Evolutionary conservation across 2,329 filamentous ascomycete species (phyloP).

Genomic region (Botrytis elliptica): DNA sequence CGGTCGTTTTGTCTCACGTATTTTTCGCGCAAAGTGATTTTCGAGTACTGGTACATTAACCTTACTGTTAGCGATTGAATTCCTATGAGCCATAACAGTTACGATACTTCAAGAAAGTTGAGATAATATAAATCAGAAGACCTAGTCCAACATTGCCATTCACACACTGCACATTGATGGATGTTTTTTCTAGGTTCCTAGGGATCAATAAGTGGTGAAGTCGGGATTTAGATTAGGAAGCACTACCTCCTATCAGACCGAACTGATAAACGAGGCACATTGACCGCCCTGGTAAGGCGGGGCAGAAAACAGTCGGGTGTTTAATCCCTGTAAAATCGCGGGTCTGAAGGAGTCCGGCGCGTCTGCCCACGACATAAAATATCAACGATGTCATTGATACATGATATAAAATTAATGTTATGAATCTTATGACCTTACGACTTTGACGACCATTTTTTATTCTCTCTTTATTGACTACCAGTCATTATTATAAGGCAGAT

Average conservation of each 20-base stretch:
- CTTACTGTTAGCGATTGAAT: neutral
- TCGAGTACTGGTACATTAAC: neutral
- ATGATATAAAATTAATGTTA: slow-evolving; percentile 3
- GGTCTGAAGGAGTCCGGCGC: neutral
- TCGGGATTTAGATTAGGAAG: neutral
- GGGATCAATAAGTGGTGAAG: neutral
- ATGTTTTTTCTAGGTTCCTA: too few species aligned
- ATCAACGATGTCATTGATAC: slow-evolving; percentile 1
- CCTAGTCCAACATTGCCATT: neutral
- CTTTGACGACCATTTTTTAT: slow-evolving; percentile 1
- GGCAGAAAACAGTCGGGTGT: neutral
- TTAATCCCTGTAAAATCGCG: neutral
- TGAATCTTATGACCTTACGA: slow-evolving; percentile 14
- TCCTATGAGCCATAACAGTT: neutral
- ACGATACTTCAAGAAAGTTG: too few species aligned
- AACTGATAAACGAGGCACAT: neutral
- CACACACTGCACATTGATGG: neutral
- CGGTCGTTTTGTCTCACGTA: neutral
- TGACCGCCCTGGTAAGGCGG: neutral
- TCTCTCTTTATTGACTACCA: neutral
- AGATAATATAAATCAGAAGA: neutral
- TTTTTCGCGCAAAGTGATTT: neutral
- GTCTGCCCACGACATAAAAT: slow-evolving; percentile 7
- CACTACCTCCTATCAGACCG: neutral
- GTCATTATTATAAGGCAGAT: neutral